Evolutionary conservation across 768 basidiomycete species (phyloP).

Genomic region (Mycena floridula): DNA sequence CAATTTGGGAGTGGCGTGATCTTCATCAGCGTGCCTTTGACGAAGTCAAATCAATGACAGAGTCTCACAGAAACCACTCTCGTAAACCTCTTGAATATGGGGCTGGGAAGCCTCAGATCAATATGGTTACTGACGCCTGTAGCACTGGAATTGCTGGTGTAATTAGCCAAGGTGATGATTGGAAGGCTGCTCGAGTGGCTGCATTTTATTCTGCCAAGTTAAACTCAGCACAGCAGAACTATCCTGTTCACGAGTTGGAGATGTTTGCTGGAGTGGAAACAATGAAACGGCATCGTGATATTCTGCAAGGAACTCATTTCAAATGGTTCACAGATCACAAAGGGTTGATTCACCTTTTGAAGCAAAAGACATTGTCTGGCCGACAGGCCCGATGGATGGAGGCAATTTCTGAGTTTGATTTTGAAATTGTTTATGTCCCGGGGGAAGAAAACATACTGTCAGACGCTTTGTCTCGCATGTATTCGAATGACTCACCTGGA

Average conservation of each 20-base stretch:
- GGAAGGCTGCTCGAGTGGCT: conserved; percentile 24
- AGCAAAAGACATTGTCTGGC: conserved; percentile 15
- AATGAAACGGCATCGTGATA: conserved; percentile 7
- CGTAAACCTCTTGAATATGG: conserved; percentile 16
- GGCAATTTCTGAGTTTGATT: neutral
- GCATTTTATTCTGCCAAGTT: conserved; percentile 28
- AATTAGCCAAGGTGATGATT: conserved; percentile 21
- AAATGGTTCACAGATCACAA: conserved; percentile 2
- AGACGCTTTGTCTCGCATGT: conserved; percentile 11
- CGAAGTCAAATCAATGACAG: conserved; percentile 22
- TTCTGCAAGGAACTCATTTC: conserved; percentile 12
- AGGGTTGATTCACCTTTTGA: conserved; percentile 10
- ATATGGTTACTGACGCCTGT: conserved; percentile 25
- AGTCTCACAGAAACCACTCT: conserved; percentile 10
- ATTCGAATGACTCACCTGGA: conserved; percentile 3
- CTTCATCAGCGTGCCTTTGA: conserved; percentile 25
- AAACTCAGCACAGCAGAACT: conserved; percentile 26
- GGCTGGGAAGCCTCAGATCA: conserved; percentile 14
- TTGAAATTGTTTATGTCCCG: conserved; percentile 15
- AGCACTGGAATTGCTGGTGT: conserved; percentile 21
- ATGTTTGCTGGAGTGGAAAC: conserved; percentile 17
- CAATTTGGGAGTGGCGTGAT: conserved; percentile 18
- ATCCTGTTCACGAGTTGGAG: conserved; percentile 25
- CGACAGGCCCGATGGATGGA: conserved; percentile 15
- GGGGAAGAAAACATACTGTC: conserved; percentile 17